Conservation (phyloP, 2,329 filamentous ascomycete genomes). For the Exophiala sp. region DNA sequence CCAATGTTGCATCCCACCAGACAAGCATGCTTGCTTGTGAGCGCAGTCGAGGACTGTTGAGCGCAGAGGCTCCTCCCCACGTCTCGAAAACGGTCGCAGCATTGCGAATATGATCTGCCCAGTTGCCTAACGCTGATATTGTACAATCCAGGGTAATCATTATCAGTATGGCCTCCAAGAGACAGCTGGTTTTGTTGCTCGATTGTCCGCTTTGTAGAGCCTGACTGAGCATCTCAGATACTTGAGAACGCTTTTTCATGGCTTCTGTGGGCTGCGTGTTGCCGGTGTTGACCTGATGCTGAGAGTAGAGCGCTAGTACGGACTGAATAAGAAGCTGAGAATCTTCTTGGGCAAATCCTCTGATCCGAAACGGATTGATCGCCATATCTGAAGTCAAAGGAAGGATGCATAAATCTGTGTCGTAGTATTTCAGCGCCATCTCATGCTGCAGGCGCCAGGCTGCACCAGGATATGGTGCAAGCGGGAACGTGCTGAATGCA, state of each 20-base stretch:
- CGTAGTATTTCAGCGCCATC: not conserved
- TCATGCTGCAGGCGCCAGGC: slow-evolving; percentile 1
- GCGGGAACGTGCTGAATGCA: not conserved
- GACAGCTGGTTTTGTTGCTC: not conserved
- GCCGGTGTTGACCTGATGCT: not conserved
- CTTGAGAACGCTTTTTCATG: not conserved
- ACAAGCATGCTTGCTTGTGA: slow-evolving; percentile 2
- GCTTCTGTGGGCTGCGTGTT: not conserved
- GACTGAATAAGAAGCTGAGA: not conserved
- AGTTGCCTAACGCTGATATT: slow-evolving; percentile 1
- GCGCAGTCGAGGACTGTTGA: not conserved
- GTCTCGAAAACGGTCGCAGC: not conserved
- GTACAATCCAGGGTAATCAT: not conserved
- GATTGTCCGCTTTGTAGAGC: not conserved
- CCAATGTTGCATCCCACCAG: not conserved
- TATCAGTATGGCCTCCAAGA: not conserved
- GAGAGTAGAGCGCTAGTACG: not conserved
- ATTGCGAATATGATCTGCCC: not conserved
- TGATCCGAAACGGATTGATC: not conserved
- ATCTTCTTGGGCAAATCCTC: not conserved
- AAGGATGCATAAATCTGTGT: not conserved
- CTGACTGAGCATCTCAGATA: not conserved
- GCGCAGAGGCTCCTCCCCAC: not conserved
- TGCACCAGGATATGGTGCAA: not conserved
- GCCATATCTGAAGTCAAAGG: not conserved